Base-by-base conservation (phyloP, 2,329 filamentous ascomycete genomes). In the Ascochyta koolunga region DNA sequence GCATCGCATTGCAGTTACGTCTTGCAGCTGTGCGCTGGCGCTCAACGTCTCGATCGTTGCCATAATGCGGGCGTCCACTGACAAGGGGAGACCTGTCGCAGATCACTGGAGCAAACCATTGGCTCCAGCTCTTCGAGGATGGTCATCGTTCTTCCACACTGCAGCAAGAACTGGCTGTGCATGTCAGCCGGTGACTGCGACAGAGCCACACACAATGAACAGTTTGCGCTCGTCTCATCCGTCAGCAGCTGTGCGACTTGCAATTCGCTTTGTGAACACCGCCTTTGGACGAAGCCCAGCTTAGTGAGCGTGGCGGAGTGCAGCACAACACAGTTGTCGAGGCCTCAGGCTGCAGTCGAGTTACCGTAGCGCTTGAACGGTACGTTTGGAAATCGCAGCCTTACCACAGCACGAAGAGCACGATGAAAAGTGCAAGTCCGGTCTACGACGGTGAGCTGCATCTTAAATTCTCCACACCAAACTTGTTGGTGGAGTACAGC, bases 271-370 rank as follows among this genome's bases (percentile, higher is more conserved):
- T 52, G 51, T 53, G 45, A 58, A 58, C 33, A 56, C 65, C 41
- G 56, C 54, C 46, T 56, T 62, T 63, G 59, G 47, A 62, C 61
- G 48, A 60, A 49, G 44, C 52, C 37, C 42, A 47, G 56, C 52
- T 50, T 66, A 67, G 68, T 67, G 66, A 68, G 56, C 57, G 67
- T 65, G 70, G 70, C 70, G 68, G 61, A 72, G 67, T 68, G 64
- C 68, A 63, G 59, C 43, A 48, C 52, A 55, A 47, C 38, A 42
- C 18, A 44, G 59, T 53, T 60, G 61, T 69, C 70, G 61, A 70
- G 67, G 68, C 67, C 66, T 50, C 35, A 50, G 45, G 45, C 31
- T 33, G 36, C 44, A 32, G 22, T 54, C 41, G 36, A 50, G 29
- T 27, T 21, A 11, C 5, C 15, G 47, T 35, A 44, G 48, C 39